Evolutionary conservation across 2,329 filamentous ascomycete genomes (phyloP).

Genomic region (Aureobasidium sp.): DNA sequence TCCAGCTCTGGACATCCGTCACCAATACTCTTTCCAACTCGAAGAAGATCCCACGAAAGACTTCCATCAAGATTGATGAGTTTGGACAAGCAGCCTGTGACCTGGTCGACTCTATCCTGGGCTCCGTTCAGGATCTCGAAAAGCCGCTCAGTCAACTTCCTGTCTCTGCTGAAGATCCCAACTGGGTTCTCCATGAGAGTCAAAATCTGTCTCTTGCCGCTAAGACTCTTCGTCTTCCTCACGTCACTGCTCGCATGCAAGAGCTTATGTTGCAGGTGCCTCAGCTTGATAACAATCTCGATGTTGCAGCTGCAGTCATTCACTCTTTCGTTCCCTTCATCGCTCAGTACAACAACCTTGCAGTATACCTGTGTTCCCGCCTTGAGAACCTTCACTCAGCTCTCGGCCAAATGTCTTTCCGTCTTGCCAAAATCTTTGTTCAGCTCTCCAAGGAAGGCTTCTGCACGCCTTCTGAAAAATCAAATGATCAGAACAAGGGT

Average conservation of each 20-base stretch:
- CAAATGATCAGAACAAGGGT: slow-evolving; percentile 37
- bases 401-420: slow-evolving; percentile 77
- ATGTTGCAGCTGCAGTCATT: slow-evolving; percentile 63
- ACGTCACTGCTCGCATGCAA: slow-evolving; percentile 56
- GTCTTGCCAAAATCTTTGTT: slow-evolving; percentile 79
- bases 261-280: slow-evolving; percentile 53
- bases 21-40: neutral
- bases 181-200: slow-evolving; percentile 67
- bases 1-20: slow-evolving; percentile 23
- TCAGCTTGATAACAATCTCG: slow-evolving; percentile 45
- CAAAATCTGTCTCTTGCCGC: slow-evolving; percentile 56
- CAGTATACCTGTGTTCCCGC: slow-evolving; percentile 62
- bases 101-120: slow-evolving; percentile 79
- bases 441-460: slow-evolving; percentile 88
- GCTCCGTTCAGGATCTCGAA: slow-evolving; percentile 79
- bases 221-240: slow-evolving; percentile 64
- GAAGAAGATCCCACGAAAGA: neutral
- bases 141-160: slow-evolving; percentile 63
- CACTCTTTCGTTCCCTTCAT: slow-evolving; percentile 75
- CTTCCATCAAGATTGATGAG: slow-evolving; percentile 31
- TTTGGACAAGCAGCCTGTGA: slow-evolving; percentile 68
- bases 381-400: slow-evolving; percentile 73
- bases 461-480: slow-evolving; percentile 88
- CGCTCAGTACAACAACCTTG: slow-evolving; percentile 73
- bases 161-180: slow-evolving; percentile 63